Evolutionary conservation across 768 basidiomycete genomes (phyloP).

Genomic region (Coprinopsis strossmayeri): DNA sequence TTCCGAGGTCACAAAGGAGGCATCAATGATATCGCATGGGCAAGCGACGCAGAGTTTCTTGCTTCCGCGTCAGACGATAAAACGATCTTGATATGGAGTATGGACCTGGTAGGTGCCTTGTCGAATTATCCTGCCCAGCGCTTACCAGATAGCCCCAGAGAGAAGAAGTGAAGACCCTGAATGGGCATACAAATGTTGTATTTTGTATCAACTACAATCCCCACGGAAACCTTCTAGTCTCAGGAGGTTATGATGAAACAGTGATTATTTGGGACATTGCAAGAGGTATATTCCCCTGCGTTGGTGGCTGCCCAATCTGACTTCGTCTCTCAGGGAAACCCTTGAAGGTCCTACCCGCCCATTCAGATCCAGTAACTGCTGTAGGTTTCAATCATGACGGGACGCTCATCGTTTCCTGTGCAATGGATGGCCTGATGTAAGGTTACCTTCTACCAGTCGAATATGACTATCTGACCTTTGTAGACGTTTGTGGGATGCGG

Average conservation of each 20-base stretch:
- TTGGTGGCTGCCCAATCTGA: background rate
- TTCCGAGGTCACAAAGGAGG: conserved; percentile 73
- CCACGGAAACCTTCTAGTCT: conserved; percentile 83
- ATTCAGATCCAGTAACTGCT: conserved; percentile 94
- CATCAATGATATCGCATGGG: conserved; percentile 90
- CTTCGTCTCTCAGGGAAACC: conserved; percentile 51
- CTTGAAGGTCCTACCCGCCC: conserved; percentile 87
- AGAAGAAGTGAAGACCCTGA: conserved; percentile 55
- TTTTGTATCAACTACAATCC: conserved; percentile 93
- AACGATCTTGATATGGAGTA: conserved; percentile 79
- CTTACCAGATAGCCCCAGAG: conserved; percentile 33
- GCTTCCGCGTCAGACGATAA: conserved; percentile 95
- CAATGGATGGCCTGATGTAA: conserved; percentile 96
- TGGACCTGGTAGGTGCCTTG: conserved; percentile 45
- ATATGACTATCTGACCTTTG: background rate
- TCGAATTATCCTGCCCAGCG: background rate
- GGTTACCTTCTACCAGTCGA: background rate
- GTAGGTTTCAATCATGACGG: conserved; percentile 95
- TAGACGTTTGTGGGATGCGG: conserved; percentile 96
- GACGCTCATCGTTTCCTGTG: conserved; percentile 88
- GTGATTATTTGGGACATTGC: conserved; percentile 96
- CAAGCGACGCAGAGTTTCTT: conserved; percentile 70
- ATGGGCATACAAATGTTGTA: conserved; percentile 89
- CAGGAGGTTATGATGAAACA: conserved; percentile 93
- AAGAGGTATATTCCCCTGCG: conserved; percentile 46